phyloP scores from a whole-genome alignment of 768 basidiomycete genomes.

The Lentinula sp. region DNA sequence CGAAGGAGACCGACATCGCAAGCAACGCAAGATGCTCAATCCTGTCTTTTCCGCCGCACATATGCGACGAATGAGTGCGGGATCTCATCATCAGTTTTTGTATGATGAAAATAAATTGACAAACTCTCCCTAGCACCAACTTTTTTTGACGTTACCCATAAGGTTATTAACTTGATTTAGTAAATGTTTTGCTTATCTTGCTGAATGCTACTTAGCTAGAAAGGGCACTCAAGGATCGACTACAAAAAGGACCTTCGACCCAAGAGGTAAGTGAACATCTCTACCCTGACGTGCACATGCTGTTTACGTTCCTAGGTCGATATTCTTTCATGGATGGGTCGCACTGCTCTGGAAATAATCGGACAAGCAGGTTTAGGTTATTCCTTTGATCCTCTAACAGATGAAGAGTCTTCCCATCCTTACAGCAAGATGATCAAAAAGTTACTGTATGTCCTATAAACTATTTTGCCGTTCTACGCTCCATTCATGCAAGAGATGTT shows the following conservation, averaged over 20 bases:
- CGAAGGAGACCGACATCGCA: constrained; percentile 18
- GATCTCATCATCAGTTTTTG: too few species aligned
- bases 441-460: neutral
- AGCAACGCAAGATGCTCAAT: constrained; percentile 29
- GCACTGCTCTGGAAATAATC: neutral
- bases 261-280: too few species aligned
- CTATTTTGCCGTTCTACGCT: neutral
- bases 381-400: neutral
- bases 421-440: neutral
- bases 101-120: neutral
- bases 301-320: neutral
- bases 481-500: neutral
- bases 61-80: constrained; percentile 24
- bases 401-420: neutral
- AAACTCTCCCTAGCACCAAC: neutral
- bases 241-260: too few species aligned
- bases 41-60: constrained; percentile 28
- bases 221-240: too few species aligned
- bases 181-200: too few species aligned
- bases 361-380: neutral
- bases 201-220: too few species aligned
- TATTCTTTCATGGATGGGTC: neutral
- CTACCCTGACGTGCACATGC: too few species aligned
- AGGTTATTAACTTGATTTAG: too few species aligned
- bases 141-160: neutral